Base-by-base conservation (phyloP, 257 asterid genomes). In the Capsicum pubescens region DNA sequence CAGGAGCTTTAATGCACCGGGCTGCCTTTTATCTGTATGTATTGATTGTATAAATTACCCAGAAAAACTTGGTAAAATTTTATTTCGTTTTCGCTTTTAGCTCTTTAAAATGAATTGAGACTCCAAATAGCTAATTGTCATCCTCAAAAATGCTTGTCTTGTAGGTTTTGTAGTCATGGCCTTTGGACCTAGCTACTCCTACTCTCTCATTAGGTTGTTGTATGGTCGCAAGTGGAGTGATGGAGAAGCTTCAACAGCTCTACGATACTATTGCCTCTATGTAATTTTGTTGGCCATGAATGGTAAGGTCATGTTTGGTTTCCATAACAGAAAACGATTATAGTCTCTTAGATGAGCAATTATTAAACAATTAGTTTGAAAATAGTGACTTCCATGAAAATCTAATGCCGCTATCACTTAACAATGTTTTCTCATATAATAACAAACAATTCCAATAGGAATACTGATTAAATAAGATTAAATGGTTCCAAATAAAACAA, bases 171-270 rank as follows among this genome's bases (percentile, higher is more conserved):
- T 89, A 78, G 97, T 97, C 81, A 84, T 97, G 79, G 92, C 98
- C 50, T 97, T 95, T 87, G 98, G 99, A 72, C 98, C 98, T 10
- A 93, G 98, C 91, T 95, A 95, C 91, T 97, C 99, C 56, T 97
- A 97, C 87, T 92, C 98, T 77, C 96, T 93, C 84, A 88, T 95
- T 88, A 91, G 99, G 87, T 81, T 95, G 87, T 83, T 95, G 76
- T 97, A 93, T 87, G 98, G 99, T 85, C 91, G 83, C 89, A 93
- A 95, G 88, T 97, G 99, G 99, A 97, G 99, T 84, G 98, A 97
- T 44, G 98, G 99, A 86, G 99, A 97, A 91, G 96, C 99, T 88
- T 90, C 99, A 13, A 90, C 93, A 36, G 98, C 95, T 61, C 92
- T 97, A 82, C 93, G 86, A 84, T 97, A 86, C 86, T 97, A 93